Conservation (phyloP, 106 monocot species). For the Phalaenopsis equestris region DNA sequence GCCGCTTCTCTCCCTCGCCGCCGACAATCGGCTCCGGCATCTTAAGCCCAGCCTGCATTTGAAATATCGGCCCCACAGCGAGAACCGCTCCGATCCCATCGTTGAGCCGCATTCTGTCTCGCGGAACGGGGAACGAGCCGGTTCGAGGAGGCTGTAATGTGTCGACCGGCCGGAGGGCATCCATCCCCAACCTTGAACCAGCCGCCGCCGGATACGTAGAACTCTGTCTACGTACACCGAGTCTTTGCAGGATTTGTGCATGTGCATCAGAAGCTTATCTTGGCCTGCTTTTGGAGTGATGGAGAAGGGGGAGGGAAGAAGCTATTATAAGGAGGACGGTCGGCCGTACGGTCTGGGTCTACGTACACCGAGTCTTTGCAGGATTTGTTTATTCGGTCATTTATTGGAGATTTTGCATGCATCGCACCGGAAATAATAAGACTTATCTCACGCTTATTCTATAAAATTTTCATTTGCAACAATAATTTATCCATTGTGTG, state of each 20-base stretch:
- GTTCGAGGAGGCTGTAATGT: background rate
- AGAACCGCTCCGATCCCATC: background rate
- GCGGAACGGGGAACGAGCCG: background rate
- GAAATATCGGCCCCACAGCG: background rate
- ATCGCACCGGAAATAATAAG: too few relatives aligned
- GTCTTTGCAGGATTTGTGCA: background rate
- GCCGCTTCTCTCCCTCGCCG: slow-evolving; percentile 1
- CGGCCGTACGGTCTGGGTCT: background rate
- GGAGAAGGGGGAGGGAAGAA: background rate
- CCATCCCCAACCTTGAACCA: slow-evolving; percentile 11
- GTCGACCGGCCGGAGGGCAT: background rate
- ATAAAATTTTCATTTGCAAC: too few relatives aligned
- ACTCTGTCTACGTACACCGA: background rate
- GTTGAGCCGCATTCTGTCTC: background rate
- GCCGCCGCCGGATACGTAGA: background rate
- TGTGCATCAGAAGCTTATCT: background rate
- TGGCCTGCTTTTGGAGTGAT: background rate
- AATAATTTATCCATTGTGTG: too few relatives aligned
- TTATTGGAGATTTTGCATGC: too few relatives aligned
- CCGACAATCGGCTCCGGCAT: background rate
- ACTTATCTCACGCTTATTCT: too few relatives aligned
- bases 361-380: too few relatives aligned
- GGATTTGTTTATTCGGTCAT: too few relatives aligned
- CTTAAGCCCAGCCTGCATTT: background rate
- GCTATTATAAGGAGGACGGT: background rate